phyloP scores from a whole-genome alignment of 768 basidiomycete genomes.

The Serendipita sp. region DNA sequence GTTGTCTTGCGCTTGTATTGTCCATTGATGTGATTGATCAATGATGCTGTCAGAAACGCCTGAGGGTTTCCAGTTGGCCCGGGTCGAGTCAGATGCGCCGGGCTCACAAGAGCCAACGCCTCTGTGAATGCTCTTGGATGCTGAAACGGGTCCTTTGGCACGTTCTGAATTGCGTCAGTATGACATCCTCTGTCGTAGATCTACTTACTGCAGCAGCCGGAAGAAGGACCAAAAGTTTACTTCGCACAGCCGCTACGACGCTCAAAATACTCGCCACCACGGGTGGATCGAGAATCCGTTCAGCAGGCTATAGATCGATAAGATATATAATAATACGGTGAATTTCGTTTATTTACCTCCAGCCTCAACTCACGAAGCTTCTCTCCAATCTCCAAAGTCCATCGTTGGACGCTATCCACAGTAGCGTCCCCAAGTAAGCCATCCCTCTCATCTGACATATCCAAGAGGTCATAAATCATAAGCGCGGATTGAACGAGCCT shows the following conservation, averaged over 20 bases:
- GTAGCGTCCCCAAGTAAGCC: conserved; percentile 69
- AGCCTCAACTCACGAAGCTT: conserved; percentile 28
- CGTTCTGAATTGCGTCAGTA: conserved; percentile 15
- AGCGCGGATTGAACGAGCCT: conserved; percentile 59
- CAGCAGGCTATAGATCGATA: conserved; percentile 37
- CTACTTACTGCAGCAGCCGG: conserved; percentile 26
- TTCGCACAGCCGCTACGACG: conserved; percentile 48
- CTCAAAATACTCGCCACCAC: conserved; percentile 57
- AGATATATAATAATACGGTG: background rate
- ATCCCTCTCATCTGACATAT: conserved; percentile 26
- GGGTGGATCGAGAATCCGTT: conserved; percentile 57
- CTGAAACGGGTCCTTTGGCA: conserved; percentile 69
- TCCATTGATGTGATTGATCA: background rate
- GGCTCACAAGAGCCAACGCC: conserved; percentile 24
- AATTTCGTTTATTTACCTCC: conserved; percentile 36
- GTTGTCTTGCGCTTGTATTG: conserved; percentile 1
- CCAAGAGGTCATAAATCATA: conserved; percentile 52
- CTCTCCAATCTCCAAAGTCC: conserved; percentile 53
- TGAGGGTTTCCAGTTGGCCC: background rate
- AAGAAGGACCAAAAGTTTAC: conserved; percentile 46
- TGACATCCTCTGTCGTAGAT: conserved; percentile 13
- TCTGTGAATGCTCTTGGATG: conserved; percentile 43
- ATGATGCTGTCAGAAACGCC: background rate
- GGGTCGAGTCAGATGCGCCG: background rate
- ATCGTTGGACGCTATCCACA: conserved; percentile 50